phyloP scores from a whole-genome alignment of 164 flowering plant species.

The Aristolochia fimbriata region DNA sequence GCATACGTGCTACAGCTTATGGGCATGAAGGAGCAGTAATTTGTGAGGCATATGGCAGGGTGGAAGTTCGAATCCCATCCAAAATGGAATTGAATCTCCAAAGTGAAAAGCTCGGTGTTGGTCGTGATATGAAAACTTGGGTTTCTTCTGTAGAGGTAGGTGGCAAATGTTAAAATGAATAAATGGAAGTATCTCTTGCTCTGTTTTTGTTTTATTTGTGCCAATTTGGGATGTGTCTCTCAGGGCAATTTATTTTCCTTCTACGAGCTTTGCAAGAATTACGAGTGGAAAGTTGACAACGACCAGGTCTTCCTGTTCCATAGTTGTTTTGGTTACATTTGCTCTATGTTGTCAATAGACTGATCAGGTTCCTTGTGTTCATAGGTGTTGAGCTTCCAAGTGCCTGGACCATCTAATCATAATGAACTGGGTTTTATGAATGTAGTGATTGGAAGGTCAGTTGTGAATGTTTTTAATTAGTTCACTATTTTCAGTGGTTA shows the following conservation, averaged over 20 bases:
- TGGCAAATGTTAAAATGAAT: conserved; percentile 2
- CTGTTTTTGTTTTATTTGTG: not conserved
- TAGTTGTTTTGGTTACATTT: not conserved
- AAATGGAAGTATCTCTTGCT: not conserved
- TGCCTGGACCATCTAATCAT: conserved; percentile 4
- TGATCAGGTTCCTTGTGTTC: not conserved
- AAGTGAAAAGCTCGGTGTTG: conserved; percentile 66
- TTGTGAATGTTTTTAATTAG: no score
- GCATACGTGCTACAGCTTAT: conserved; percentile 48
- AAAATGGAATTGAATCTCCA: conserved; percentile 51
- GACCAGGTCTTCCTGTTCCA: conserved; percentile 40
- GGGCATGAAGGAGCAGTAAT: conserved; percentile 37
- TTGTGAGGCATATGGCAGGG: conserved; percentile 52
- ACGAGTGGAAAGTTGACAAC: conserved; percentile 72
- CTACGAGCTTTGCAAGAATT: conserved; percentile 77
- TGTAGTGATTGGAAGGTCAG: conserved; percentile 54
- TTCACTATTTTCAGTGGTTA: not conserved
- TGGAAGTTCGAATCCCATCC: conserved; percentile 71
- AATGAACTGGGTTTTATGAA: conserved; percentile 30
- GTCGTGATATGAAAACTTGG: conserved; percentile 61
- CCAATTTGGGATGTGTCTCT: conserved; percentile 5
- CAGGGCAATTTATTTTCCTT: conserved; percentile 88
- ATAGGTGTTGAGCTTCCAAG: conserved; percentile 51
- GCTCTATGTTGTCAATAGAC: no score
- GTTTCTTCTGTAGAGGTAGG: conserved; percentile 58